Percentiles rank a stretch among this genome's conserved stretches.
phyloP scores from a whole-genome alignment of 78 protist species.

The slime mould (Dictyostelium discoideum) region dicty_2.7 NC_007090.3:3569501-3570000 shows the following conservation, averaged over 20 bases:
- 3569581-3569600: constrained; percentile 91
- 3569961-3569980: constrained; percentile 55
- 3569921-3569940: constrained; percentile 37
- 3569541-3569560: constrained; percentile 87
- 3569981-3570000: neutral
- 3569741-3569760: neutral
- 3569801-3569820: neutral
- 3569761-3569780: neutral
- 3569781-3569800: neutral
- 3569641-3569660: constrained; percentile 85
- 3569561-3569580: constrained; percentile 94
- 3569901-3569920: constrained; percentile 33
- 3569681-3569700: constrained; percentile 33
- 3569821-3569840: neutral
- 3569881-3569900: constrained; percentile 79
- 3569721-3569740: neutral
- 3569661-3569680: constrained; percentile 81
- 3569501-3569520: constrained; percentile 90
- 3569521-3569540: constrained; percentile 85
- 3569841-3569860: neutral
- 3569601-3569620: constrained; percentile 87
- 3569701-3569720: neutral
- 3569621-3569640: constrained; percentile 90
- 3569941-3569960: constrained; percentile 50
- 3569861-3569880: constrained; percentile 5